Conservation (phyloP, 768 basidiomycete genomes). For the Psilocybe tampanensis region DNA sequence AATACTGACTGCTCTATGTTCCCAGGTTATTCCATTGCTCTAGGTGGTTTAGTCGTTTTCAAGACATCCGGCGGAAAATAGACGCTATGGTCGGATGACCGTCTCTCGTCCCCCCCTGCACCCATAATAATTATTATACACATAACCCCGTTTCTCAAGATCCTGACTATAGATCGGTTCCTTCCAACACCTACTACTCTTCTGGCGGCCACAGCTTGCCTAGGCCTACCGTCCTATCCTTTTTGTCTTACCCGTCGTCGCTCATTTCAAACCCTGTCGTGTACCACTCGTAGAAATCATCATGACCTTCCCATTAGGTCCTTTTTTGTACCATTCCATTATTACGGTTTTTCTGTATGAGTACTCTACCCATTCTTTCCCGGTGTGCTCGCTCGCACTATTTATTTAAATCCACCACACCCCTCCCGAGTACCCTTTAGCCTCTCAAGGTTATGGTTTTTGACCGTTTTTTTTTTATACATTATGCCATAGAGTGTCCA, state of each 20-base stretch:
- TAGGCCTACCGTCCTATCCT: conserved; percentile 3
- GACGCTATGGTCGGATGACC: background rate
- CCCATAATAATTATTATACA: background rate
- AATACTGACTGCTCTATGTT: background rate
- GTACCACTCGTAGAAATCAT: background rate
- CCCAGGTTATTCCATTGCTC: conserved; percentile 84
- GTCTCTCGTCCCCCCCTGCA: background rate
- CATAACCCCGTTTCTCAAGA: background rate
- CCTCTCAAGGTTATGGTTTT: background rate
- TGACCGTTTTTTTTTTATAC: background rate
- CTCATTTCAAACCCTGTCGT: background rate
- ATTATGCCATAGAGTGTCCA: no score
- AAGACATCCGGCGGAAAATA: conserved; percentile 50
- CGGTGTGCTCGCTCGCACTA: no score
- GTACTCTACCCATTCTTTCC: background rate
- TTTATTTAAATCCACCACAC: no score
- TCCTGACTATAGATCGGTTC: conserved; percentile 1
- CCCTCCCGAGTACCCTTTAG: no score
- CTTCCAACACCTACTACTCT: background rate
- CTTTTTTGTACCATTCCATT: background rate
- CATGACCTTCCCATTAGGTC: background rate
- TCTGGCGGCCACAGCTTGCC: background rate
- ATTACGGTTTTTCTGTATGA: background rate
- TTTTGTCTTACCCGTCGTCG: background rate
- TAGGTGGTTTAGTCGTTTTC: conserved; percentile 83